A percentile compares a stretch with the other conserved stretches of the same genome.
These are phyloP conservation scores for Neurospora sp. DNA, from an alignment of 2,329 filamentous ascomycete species.

Conservation along the genomic window DNA sequence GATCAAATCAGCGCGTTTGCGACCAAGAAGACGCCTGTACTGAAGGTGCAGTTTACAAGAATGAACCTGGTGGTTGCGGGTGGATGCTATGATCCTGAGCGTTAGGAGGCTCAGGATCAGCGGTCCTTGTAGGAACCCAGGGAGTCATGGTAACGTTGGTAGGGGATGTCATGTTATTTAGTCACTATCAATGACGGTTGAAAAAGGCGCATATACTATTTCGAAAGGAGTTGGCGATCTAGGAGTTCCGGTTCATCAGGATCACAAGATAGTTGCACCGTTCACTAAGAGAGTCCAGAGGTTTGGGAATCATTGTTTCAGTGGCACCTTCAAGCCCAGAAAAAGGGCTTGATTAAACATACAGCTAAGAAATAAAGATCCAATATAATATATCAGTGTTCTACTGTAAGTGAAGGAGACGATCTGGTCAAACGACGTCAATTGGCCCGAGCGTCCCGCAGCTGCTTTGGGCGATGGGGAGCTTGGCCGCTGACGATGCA, in stretches of 20 bases:
- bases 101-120: slow-evolving; percentile 8
- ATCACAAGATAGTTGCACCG: neutral
- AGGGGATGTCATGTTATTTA: neutral
- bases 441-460: neutral
- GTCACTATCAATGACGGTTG: neutral
- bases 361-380: neutral
- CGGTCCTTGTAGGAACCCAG: neutral
- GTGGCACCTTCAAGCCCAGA: neutral
- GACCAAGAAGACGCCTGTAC: slow-evolving; percentile 91
- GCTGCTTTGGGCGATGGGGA: neutral
- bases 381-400: neutral
- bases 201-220: neutral
- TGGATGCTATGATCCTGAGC: slow-evolving; percentile 52
- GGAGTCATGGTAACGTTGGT: neutral
- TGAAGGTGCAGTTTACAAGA: slow-evolving; percentile 85
- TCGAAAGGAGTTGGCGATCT: neutral
- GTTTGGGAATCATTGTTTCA: neutral
- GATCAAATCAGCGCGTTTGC: slow-evolving; percentile 93
- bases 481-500: neutral
- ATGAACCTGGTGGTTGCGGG: slow-evolving; percentile 92
- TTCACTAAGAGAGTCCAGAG: neutral
- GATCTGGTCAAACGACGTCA: neutral
- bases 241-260: neutral
- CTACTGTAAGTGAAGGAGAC: neutral
- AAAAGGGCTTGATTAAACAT: neutral